Conservation (phyloP, 2,329 filamentous ascomycete genomes). For the Stachybotrys chartarum region DNA sequence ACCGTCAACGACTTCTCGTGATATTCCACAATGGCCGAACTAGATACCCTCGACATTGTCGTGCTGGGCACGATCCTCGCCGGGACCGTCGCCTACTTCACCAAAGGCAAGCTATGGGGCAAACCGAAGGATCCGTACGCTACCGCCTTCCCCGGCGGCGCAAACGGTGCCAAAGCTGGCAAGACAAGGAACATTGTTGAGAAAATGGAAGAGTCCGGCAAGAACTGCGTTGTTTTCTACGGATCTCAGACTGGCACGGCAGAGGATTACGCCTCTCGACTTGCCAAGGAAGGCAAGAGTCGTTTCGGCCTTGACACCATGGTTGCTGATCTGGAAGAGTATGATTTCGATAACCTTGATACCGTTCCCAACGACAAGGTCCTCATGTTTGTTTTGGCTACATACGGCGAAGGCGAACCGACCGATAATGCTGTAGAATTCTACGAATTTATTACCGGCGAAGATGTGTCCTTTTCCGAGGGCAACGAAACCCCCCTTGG, state of each 20-base stretch:
- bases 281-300: slow-evolving; percentile 96
- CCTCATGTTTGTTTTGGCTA: slow-evolving; percentile 90
- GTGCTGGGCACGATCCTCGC: slow-evolving; percentile 81
- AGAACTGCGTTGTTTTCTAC: slow-evolving; percentile 98
- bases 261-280: slow-evolving; percentile 92
- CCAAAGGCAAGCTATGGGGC: slow-evolving; percentile 92
- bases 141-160: slow-evolving; percentile 61
- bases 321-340: slow-evolving; percentile 96
- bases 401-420: slow-evolving; percentile 96
- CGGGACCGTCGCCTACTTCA: slow-evolving; percentile 92
- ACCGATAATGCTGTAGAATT: slow-evolving; percentile 99
- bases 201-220: slow-evolving; percentile 90
- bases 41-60: slow-evolving; percentile 90
- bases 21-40: slow-evolving; percentile 71
- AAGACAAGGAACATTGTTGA: slow-evolving; percentile 90
- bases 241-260: slow-evolving; percentile 97
- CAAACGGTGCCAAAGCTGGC: slow-evolving; percentile 64
- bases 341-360: slow-evolving; percentile 93
- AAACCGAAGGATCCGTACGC: slow-evolving; percentile 85
- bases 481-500: slow-evolving; percentile 64
- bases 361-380: slow-evolving; percentile 83
- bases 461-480: slow-evolving; percentile 76
- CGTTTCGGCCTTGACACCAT: slow-evolving; percentile 95
- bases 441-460: slow-evolving; percentile 86
- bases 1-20: background rate